Conservation (phyloP, 495 filamentous ascomycete genomes). For the Penicillium angulare region DNA sequence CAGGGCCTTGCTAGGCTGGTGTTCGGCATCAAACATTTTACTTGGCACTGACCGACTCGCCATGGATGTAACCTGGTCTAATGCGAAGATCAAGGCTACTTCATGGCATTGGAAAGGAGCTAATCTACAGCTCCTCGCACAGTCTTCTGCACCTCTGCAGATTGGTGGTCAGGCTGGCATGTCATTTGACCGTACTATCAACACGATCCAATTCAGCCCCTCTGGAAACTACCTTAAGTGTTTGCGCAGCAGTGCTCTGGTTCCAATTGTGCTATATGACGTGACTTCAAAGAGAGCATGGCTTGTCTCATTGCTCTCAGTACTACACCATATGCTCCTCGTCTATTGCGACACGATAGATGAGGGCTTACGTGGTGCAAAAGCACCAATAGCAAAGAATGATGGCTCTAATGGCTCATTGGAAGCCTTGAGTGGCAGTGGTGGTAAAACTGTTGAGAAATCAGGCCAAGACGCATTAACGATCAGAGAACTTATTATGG, state of each 20-base stretch:
- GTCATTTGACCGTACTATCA: not conserved
- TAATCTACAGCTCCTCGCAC: not conserved
- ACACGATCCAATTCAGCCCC: not conserved
- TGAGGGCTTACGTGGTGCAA: not conserved
- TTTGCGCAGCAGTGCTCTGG: not conserved
- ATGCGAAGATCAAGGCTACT: not conserved
- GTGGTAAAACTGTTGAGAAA: not conserved
- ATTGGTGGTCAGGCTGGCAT: slow-evolving; percentile 2
- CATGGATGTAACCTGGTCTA: slow-evolving; percentile 11
- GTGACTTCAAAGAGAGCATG: slow-evolving; percentile 7
- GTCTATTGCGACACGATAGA: slow-evolving; percentile 1
- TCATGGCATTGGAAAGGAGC: slow-evolving; percentile 7
- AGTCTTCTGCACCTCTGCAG: slow-evolving; percentile 6
- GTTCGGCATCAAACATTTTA: not conserved
- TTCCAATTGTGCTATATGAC: slow-evolving; percentile 11
- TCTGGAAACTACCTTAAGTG: slow-evolving; percentile 7
- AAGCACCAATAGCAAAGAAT: not conserved
- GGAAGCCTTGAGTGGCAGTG: not conserved
- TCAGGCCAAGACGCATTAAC: not conserved
- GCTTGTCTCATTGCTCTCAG: slow-evolving; percentile 8
- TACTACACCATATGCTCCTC: slow-evolving; percentile 14
- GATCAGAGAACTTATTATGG: slow-evolving; percentile 4
- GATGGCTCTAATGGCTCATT: not conserved
- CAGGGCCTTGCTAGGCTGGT: slow-evolving; percentile 11
- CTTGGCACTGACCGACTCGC: slow-evolving; percentile 2